These are phyloP conservation scores for Pelargonium fulgidum DNA, from an alignment of 441 rosid species.

Conservation along the genomic window DNA sequence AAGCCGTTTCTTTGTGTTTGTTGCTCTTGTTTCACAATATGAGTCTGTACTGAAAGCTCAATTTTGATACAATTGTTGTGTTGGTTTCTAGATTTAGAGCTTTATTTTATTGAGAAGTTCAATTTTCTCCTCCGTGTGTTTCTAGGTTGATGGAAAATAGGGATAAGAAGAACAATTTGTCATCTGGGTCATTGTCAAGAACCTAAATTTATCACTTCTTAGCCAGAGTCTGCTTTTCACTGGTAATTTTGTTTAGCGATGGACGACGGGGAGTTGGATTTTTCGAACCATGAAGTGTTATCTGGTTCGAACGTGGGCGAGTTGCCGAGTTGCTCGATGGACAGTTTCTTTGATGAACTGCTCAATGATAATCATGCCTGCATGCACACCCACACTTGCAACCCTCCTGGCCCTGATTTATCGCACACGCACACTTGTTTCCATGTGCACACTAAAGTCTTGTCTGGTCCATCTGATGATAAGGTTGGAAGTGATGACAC, in stretches of 20 bases:
- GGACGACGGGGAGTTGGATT: slow-evolving; percentile 93
- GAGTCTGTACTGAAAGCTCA: neutral
- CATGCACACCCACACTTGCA: slow-evolving; percentile 88
- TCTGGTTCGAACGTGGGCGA: slow-evolving; percentile 50
- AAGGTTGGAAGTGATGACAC: slow-evolving; percentile 63
- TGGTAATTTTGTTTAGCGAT: slow-evolving; percentile 24
- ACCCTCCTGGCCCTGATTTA: slow-evolving; percentile 87
- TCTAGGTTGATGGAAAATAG: neutral
- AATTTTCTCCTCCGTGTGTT: neutral
- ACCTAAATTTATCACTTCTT: slow-evolving; percentile 10
- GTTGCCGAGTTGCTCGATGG: slow-evolving; percentile 64
- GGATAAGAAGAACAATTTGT: neutral
- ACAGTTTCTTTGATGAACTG: slow-evolving; percentile 70
- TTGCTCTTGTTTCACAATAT: too few species aligned
- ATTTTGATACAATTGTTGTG: neutral
- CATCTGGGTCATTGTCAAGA: slow-evolving; percentile 10
- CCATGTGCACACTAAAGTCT: slow-evolving; percentile 85
- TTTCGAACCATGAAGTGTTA: slow-evolving; percentile 66
- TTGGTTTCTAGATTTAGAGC: neutral
- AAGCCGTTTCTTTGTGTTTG: neutral
- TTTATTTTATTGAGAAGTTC: neutral
- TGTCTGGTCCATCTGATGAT: slow-evolving; percentile 56
- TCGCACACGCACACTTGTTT: slow-evolving; percentile 90
- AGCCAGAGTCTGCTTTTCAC: slow-evolving; percentile 8
- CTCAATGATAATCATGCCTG: slow-evolving; percentile 72